These are phyloP conservation scores for Evernia prunastri DNA, from an alignment of 495 filamentous ascomycete genomes.

Conservation along the genomic window DNA sequence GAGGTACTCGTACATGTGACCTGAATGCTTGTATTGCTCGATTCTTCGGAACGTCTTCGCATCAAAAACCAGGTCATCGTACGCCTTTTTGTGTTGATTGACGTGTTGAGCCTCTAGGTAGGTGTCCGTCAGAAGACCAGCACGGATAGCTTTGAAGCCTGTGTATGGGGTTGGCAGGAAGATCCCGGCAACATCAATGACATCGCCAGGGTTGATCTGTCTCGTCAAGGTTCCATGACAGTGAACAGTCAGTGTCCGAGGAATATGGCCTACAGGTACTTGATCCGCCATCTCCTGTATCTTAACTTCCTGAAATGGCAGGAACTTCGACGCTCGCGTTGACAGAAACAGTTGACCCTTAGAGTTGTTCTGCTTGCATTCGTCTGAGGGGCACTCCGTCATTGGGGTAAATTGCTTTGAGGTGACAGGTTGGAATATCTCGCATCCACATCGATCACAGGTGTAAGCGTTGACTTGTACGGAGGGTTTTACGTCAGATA, in stretches of 20 bases:
- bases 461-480: conserved; percentile 95
- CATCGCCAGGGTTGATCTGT: conserved; percentile 85
- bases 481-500: conserved; percentile 97
- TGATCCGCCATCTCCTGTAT: conserved; percentile 98
- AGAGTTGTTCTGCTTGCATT: conserved; percentile 83
- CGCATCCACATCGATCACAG: conserved; percentile 90
- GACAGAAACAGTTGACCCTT: conserved; percentile 91
- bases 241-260: conserved; percentile 78
- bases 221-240: conserved; percentile 82
- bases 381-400: conserved; percentile 73
- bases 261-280: conserved; percentile 95
- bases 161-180: conserved; percentile 97
- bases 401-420: conserved; percentile 86
- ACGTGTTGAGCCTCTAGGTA: conserved; percentile 93
- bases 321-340: conserved; percentile 89
- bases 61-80: conserved; percentile 79
- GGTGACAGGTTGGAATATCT: conserved; percentile 94
- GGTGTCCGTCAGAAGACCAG: conserved; percentile 90
- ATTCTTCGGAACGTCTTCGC: conserved; percentile 71
- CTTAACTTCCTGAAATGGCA: conserved; percentile 97
- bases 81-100: conserved; percentile 94
- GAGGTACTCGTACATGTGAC: conserved; percentile 89
- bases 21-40: conserved; percentile 68
- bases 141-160: conserved; percentile 92
- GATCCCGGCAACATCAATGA: conserved; percentile 87